Percentiles rank a stretch among this genome's conserved stretches.
These are phyloP conservation scores for Fusarium duplospermum DNA, from an alignment of 2,329 filamentous ascomycete genomes.

Conservation along the genomic window DNA sequence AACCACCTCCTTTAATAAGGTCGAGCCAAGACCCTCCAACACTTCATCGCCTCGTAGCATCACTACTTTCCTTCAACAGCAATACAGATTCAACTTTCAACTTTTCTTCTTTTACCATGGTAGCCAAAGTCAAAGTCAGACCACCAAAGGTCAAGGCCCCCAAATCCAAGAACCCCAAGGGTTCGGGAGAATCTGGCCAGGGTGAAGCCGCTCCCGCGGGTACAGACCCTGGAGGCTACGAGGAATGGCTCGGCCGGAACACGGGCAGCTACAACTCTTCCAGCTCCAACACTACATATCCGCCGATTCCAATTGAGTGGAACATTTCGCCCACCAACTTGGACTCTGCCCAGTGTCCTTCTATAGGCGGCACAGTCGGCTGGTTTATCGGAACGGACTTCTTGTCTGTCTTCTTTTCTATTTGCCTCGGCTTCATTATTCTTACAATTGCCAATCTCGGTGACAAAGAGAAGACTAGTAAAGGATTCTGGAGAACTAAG, in stretches of 20 bases:
- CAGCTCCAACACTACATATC: neutral
- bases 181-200: neutral
- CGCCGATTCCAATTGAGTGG: neutral
- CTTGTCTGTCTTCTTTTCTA: neutral
- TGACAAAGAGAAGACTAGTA: neutral
- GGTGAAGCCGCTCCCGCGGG: neutral
- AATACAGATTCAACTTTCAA: neutral
- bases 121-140: neutral
- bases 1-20: neutral
- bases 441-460: neutral
- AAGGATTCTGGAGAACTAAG: neutral
- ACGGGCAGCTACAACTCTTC: neutral
- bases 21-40: neutral
- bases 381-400: neutral
- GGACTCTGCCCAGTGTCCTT: neutral
- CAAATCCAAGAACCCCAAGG: neutral
- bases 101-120: neutral
- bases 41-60: neutral
- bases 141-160: neutral
- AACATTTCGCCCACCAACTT: neutral
- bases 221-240: neutral
- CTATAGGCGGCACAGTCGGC: neutral
- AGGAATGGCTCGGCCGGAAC: neutral
- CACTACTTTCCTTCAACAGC: neutral
- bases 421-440: neutral